phyloP scores from a whole-genome alignment of 31 red algal species.

The Asparagopsis taxiformis region DNA sequence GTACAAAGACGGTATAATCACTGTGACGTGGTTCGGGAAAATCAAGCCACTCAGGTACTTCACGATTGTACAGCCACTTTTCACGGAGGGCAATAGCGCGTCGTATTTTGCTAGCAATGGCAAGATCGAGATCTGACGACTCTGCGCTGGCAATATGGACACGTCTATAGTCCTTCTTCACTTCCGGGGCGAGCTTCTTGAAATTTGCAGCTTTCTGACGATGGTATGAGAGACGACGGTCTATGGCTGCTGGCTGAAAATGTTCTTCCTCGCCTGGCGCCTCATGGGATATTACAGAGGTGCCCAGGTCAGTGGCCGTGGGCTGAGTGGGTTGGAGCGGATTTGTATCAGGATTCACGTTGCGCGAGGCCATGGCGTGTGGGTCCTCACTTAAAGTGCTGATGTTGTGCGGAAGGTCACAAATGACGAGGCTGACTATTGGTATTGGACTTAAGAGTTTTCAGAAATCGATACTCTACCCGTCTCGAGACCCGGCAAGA shows the following conservation, averaged over 20 bases:
- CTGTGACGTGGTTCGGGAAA: constrained; percentile 10
- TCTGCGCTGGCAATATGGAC: constrained; percentile 12
- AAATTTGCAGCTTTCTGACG: constrained; percentile 44
- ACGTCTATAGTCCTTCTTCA: constrained; percentile 23
- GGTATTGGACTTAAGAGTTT: no score
- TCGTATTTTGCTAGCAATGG: constrained; percentile 24
- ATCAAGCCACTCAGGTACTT: constrained; percentile 57
- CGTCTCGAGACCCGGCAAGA: no score
- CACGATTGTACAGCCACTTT: constrained; percentile 55
- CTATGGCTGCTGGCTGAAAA: constrained; percentile 26
- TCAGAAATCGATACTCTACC: no score
- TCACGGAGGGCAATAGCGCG: constrained; percentile 60
- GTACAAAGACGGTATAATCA: constrained; percentile 47
- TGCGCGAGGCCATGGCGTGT: constrained; percentile 7
- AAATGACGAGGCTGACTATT: no score
- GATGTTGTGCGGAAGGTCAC: no score
- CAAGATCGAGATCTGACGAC: background rate
- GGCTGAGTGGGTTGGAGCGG: background rate
- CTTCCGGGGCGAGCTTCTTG: constrained; percentile 30
- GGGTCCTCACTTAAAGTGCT: no score
- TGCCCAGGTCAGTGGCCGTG: background rate
- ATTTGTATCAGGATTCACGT: background rate
- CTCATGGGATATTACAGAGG: background rate
- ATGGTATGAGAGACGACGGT: constrained; percentile 27
- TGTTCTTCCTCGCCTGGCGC: constrained; percentile 14